These are phyloP conservation scores for Wickerhamiella dianesei DNA, from an alignment of 805 yeast genomes.

Conservation along the genomic window DNA sequence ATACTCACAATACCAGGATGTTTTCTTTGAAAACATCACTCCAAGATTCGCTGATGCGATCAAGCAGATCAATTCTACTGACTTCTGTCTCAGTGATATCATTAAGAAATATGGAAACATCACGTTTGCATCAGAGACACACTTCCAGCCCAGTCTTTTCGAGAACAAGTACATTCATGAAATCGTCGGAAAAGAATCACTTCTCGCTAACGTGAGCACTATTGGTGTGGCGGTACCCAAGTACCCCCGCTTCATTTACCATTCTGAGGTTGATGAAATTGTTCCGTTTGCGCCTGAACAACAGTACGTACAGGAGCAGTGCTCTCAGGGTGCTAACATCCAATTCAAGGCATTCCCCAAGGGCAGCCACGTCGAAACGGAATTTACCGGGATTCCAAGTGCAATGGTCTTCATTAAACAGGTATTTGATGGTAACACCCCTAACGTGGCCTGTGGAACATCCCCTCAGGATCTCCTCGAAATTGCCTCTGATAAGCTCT, in stretches of 20 bases:
- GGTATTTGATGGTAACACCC: conserved; percentile 7
- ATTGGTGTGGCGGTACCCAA: conserved; percentile 13
- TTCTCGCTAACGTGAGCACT: neutral
- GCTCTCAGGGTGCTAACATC: conserved; percentile 5
- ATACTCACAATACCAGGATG: too few species aligned
- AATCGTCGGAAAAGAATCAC: neutral
- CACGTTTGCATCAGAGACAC: too few species aligned
- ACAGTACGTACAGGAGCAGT: conserved; percentile 6
- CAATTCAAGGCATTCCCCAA: conserved; percentile 2
- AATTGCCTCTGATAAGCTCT: neutral
- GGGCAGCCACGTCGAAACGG: conserved; percentile 3
- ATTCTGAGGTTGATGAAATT: conserved; percentile 17
- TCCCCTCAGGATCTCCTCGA: conserved; percentile 5
- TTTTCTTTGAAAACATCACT: too few species aligned
- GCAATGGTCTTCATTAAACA: conserved; percentile 10
- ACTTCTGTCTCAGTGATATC: too few species aligned
- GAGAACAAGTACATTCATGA: too few species aligned
- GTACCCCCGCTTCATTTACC: conserved; percentile 18
- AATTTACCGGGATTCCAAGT: conserved; percentile 3
- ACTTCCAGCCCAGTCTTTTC: too few species aligned
- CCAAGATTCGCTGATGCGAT: too few species aligned
- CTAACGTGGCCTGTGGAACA: conserved; percentile 5
- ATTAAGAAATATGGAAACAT: too few species aligned
- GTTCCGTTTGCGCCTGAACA: conserved; percentile 14
- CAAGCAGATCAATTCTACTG: too few species aligned